Percentiles rank a stretch among this genome's conserved stretches.
Evolutionary conservation across 331 rosid species (phyloP).

Genomic region (Arachis monticola): DNA sequence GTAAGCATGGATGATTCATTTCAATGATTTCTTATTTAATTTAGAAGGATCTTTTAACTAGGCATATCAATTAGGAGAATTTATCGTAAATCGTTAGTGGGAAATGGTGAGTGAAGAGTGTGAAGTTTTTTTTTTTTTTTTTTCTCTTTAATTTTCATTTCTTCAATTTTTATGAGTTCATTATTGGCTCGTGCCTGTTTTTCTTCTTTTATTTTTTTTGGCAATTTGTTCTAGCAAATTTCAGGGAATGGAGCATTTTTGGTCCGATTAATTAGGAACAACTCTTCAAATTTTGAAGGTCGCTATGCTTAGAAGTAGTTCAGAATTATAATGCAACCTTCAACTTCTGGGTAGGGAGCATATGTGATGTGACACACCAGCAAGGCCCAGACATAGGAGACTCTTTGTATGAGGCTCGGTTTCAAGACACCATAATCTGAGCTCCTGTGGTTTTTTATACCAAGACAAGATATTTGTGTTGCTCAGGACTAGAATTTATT

Average conservation of each 20-base stretch:
- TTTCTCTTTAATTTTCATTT: not conserved
- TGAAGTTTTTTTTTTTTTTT: not conserved
- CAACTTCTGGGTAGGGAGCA: not conserved
- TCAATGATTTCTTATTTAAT: not conserved
- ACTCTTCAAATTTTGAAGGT: conserved; percentile 3
- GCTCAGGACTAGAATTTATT: conserved; percentile 12
- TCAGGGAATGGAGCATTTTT: conserved; percentile 52
- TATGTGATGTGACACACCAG: not conserved
- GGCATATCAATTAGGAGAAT: too few relatives aligned
- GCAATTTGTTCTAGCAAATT: not conserved
- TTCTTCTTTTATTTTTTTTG: conserved; percentile 3
- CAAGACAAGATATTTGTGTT: conserved; percentile 23
- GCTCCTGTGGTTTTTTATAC: not conserved
- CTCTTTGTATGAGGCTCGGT: not conserved
- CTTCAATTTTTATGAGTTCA: too few relatives aligned
- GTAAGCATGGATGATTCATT: not conserved
- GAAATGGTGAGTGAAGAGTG: too few relatives aligned
- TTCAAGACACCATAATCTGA: too few relatives aligned
- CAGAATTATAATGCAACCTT: conserved; percentile 4
- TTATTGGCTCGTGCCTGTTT: not conserved
- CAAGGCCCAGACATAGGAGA: conserved; percentile 11
- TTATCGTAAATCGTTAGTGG: too few relatives aligned
- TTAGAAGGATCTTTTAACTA: too few relatives aligned
- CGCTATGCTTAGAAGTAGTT: not conserved
- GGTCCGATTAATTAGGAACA: conserved; percentile 51